Percentiles rank a stretch among this genome's conserved stretches.
phyloP scores from a whole-genome alignment of 257 asterid genomes.

The Przewalskia tangutica region DNA sequence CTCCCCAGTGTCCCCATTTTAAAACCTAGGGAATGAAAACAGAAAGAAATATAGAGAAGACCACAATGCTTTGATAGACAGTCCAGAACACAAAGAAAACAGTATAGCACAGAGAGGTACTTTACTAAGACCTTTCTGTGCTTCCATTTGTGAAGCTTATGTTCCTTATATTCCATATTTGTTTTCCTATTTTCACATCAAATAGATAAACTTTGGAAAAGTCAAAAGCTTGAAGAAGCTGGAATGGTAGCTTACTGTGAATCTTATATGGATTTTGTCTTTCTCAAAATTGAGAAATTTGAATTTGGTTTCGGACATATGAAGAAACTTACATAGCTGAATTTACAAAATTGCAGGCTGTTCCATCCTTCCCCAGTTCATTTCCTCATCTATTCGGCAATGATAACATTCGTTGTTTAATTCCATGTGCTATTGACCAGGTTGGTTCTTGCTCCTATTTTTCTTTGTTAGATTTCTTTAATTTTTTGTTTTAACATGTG shows the following conservation, averaged over 20 bases:
- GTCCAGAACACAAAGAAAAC: background rate
- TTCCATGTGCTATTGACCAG: constrained; percentile 99
- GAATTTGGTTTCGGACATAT: constrained; percentile 4
- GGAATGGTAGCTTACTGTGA: background rate
- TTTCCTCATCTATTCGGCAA: constrained; percentile 82
- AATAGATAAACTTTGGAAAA: background rate
- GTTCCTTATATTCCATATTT: background rate
- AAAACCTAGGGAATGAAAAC: background rate
- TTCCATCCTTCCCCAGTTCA: constrained; percentile 91
- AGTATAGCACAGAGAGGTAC: background rate
- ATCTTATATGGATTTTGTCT: background rate
- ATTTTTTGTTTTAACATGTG: background rate
- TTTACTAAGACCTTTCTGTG: background rate
- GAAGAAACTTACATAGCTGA: background rate
- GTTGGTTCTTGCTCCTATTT: constrained; percentile 29
- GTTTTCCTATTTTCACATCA: background rate
- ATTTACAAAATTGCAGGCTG: constrained; percentile 46
- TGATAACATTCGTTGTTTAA: constrained; percentile 72
- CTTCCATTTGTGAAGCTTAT: background rate
- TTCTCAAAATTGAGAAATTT: background rate
- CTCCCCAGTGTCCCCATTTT: background rate
- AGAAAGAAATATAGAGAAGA: background rate
- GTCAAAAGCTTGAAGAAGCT: background rate
- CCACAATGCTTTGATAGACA: background rate
- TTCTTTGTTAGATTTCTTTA: background rate